phyloP scores from a whole-genome alignment of 1,284 basidiomycete species.

The Boletus mariae region DNA sequence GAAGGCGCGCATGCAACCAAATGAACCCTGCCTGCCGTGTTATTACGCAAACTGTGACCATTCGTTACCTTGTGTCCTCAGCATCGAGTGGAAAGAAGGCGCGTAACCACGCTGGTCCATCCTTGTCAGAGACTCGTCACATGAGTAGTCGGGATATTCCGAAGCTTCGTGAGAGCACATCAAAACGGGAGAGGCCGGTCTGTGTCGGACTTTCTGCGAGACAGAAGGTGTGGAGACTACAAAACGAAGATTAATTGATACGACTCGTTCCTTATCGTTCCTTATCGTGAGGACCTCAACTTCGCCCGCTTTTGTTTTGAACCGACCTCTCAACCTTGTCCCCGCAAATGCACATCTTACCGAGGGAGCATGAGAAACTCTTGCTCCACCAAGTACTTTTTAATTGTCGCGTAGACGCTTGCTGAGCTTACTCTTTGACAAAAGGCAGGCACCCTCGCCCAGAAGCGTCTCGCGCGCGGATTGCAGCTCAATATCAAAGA shows the following conservation, averaged over 20 bases:
- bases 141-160: too few relatives aligned
- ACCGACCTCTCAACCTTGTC: neutral
- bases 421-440: neutral
- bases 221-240: too few relatives aligned
- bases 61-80: constrained; percentile 4
- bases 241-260: neutral
- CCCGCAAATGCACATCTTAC: constrained; percentile 43
- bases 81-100: constrained; percentile 11
- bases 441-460: constrained; percentile 83
- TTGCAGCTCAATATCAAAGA: constrained; percentile 85
- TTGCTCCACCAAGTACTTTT: constrained; percentile 48
- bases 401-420: neutral
- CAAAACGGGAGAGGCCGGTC: too few relatives aligned
- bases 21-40: neutral
- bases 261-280: neutral
- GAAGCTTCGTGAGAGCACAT: too few relatives aligned
- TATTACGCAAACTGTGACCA: neutral
- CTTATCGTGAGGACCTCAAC: constrained; percentile 6
- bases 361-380: constrained; percentile 49
- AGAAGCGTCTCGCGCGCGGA: constrained; percentile 91
- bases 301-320: neutral
- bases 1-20: neutral
- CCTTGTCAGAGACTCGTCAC: neutral
- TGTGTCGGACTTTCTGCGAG: too few relatives aligned
- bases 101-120: neutral